Percentiles rank a stretch among this genome's conserved stretches.
phyloP scores from a whole-genome alignment of 1,284 basidiomycete genomes.

The Pseudomicrostroma phylloplanum region DNA sequence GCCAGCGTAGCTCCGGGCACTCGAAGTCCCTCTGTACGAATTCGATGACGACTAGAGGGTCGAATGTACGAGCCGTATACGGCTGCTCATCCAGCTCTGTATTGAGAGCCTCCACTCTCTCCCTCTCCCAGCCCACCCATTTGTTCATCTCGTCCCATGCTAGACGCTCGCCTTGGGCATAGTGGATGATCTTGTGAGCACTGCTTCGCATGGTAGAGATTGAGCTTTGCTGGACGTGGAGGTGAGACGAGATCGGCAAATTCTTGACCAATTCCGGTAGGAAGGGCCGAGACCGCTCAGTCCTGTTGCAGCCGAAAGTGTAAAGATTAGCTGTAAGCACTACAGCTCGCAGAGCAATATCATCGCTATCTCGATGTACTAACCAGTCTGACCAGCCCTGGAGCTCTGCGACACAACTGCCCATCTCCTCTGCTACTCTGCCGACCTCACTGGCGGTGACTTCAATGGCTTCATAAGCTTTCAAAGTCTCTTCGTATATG shows the following conservation, averaged over 20 bases:
- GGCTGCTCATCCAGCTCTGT: not conserved
- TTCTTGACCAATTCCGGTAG: not conserved
- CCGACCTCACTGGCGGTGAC: not conserved
- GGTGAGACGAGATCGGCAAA: not conserved
- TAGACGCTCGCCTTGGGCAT: conserved; percentile 4
- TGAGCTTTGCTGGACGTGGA: not conserved
- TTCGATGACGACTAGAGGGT: not conserved
- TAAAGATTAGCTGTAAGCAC: not conserved
- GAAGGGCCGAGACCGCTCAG: not conserved
- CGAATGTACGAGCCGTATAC: not conserved
- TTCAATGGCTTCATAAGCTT: conserved; percentile 1
- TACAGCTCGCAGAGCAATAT: not conserved
- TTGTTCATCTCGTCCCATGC: conserved; percentile 8
- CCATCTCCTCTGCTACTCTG: not conserved
- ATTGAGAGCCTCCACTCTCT: not conserved
- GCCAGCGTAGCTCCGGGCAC: not conserved
- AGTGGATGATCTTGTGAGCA: not conserved
- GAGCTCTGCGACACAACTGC: not conserved
- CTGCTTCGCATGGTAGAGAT: not conserved
- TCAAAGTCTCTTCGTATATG: not conserved
- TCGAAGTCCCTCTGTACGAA: not conserved
- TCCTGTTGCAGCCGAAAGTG: not conserved
- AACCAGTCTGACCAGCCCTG: not conserved
- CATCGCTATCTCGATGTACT: not conserved
- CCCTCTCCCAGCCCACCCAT: not conserved